These are phyloP conservation scores for Globisporangium echinulatum DNA, from an alignment of 352 stramenopile species.

Conservation along the genomic window DNA sequence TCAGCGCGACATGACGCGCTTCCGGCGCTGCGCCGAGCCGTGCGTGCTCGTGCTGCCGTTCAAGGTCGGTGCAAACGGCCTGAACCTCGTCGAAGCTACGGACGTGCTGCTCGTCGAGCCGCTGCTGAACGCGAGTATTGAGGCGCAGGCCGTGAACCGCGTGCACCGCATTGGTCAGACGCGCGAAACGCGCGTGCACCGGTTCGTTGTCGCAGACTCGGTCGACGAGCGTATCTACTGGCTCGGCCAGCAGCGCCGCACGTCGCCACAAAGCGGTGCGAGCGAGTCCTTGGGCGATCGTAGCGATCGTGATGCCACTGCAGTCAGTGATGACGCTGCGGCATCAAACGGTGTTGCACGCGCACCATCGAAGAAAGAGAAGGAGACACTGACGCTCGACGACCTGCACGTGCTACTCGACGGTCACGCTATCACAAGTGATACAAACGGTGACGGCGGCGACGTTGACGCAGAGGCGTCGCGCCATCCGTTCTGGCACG, in stretches of 20 bases:
- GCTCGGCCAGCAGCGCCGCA: constrained; percentile 23
- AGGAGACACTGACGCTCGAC: constrained; percentile 49
- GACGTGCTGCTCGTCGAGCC: constrained; percentile 91
- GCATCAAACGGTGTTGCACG: constrained; percentile 10
- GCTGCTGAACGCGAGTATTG: constrained; percentile 78
- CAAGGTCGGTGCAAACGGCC: constrained; percentile 85
- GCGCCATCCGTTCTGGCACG: constrained; percentile 34
- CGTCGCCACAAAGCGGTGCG: background rate
- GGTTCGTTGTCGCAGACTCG: constrained; percentile 85
- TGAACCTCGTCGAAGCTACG: constrained; percentile 91
- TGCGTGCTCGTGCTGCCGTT: constrained; percentile 76
- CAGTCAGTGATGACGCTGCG: background rate
- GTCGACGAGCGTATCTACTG: constrained; percentile 87
- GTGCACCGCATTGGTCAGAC: constrained; percentile 90
- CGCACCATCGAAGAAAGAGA: constrained; percentile 37
- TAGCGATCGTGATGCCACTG: too few relatives aligned
- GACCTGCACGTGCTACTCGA: constrained; percentile 40
- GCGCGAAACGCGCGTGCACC: constrained; percentile 71
- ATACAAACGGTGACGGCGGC: background rate
- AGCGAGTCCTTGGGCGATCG: too few relatives aligned
- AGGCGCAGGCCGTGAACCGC: constrained; percentile 85
- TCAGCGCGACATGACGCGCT: constrained; percentile 33
- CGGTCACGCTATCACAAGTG: background rate
- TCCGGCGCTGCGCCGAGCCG: constrained; percentile 38
- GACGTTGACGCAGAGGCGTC: background rate